phyloP scores from a whole-genome alignment of 129 eudicot genomes.

The Daucus carota region DNA sequence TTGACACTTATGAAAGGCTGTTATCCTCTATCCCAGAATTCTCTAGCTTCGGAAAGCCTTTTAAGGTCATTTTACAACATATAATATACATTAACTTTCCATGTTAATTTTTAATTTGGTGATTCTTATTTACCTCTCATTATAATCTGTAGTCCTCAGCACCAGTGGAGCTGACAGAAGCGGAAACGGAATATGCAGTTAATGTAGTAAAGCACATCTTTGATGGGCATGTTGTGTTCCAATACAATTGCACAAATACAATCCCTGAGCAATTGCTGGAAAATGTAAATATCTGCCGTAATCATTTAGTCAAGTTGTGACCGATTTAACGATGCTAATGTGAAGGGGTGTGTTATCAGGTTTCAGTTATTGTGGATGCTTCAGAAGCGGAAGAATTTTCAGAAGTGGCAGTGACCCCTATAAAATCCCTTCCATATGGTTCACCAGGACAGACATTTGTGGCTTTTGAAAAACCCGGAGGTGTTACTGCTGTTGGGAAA shows the following conservation, averaged over 20 bases:
- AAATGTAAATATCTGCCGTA: conserved; percentile 41
- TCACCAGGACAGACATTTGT: conserved; percentile 93
- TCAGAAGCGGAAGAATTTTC: conserved; percentile 94
- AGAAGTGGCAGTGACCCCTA: conserved; percentile 64
- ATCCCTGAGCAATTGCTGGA: conserved; percentile 89
- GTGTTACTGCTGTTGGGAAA: conserved; percentile 76
- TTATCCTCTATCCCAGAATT: conserved; percentile 79
- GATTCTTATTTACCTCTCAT: conserved; percentile 6
- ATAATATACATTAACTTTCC: not conserved
- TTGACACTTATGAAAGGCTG: conserved; percentile 68
- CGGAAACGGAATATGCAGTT: conserved; percentile 96
- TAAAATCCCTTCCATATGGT: conserved; percentile 70
- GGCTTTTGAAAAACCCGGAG: conserved; percentile 87
- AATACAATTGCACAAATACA: conserved; percentile 96
- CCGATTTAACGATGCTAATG: not conserved
- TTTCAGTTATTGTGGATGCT: conserved; percentile 78
- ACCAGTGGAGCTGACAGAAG: conserved; percentile 97
- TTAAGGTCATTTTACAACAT: conserved; percentile 51
- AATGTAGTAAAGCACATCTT: conserved; percentile 90
- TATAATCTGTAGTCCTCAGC: conserved; percentile 65
- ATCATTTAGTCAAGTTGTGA: not conserved
- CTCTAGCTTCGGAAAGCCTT: conserved; percentile 70
- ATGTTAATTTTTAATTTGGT: not conserved
- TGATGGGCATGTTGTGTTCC: conserved; percentile 79
- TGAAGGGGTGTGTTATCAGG: conserved; percentile 33